phyloP scores from a whole-genome alignment of 1,139 yeast genomes.

The Geotrichum reessii region DNA sequence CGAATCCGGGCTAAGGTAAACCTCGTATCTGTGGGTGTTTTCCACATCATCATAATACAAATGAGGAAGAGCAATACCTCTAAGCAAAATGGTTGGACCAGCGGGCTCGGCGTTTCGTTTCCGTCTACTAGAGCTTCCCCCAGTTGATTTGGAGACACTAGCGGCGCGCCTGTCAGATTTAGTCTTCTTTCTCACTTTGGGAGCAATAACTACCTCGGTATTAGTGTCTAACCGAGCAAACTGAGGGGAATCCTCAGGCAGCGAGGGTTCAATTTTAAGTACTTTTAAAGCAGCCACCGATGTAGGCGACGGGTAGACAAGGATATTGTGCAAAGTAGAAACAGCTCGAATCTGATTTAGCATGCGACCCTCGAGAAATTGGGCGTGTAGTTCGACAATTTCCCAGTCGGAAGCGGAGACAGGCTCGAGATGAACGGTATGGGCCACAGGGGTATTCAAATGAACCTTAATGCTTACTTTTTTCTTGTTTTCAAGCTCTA shows the following conservation, averaged over 20 bases:
- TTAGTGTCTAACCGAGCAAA: constrained; percentile 63
- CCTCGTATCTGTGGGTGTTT: constrained; percentile 34
- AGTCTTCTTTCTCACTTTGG: constrained; percentile 49
- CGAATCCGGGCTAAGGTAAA: constrained; percentile 43
- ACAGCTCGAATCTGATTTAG: constrained; percentile 80
- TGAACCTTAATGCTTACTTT: constrained; percentile 39
- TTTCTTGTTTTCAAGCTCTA: constrained; percentile 44
- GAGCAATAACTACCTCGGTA: constrained; percentile 80
- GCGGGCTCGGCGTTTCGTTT: constrained; percentile 17
- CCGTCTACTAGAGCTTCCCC: constrained; percentile 18
- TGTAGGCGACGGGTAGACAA: constrained; percentile 67
- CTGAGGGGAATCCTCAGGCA: constrained; percentile 23
- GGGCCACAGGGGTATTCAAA: constrained; percentile 47
- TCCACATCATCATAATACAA: constrained; percentile 15
- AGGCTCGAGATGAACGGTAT: constrained; percentile 73
- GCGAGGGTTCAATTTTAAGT: constrained; percentile 51
- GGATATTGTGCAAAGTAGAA: constrained; percentile 51
- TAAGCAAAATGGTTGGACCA: constrained; percentile 42
- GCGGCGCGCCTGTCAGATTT: constrained; percentile 21
- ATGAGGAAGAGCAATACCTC: constrained; percentile 59
- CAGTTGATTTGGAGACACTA: constrained; percentile 25
- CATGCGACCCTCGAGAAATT: constrained; percentile 64
- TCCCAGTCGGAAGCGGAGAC: constrained; percentile 83
- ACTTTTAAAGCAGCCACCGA: constrained; percentile 61
- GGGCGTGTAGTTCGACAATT: constrained; percentile 76